Percentiles rank a stretch among this genome's conserved stretches.
phyloP scores from a whole-genome alignment of 257 asterid genomes.

The Solanum medicagineum region DNA sequence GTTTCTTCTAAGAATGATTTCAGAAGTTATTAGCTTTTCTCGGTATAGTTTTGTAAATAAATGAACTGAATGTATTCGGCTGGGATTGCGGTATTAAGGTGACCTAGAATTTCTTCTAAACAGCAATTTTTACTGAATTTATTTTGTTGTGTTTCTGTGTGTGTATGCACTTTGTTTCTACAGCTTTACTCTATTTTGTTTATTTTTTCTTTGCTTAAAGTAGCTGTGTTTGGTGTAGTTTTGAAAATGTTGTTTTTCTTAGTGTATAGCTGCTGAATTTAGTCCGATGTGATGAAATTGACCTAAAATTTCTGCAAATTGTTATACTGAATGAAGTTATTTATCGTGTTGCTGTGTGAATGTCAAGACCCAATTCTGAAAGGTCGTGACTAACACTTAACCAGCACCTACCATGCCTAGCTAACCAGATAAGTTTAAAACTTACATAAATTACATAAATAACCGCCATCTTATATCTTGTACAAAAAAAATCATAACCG shows the following conservation, averaged over 20 bases:
- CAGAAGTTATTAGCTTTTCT: background rate
- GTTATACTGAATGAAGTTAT: background rate
- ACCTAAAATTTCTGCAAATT: background rate
- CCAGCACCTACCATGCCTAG: too few species aligned
- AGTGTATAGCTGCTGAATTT: background rate
- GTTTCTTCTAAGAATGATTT: background rate
- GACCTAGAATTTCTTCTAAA: background rate
- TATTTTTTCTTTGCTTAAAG: background rate
- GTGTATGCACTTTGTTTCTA: background rate
- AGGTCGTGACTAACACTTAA: too few species aligned
- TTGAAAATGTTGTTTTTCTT: background rate
- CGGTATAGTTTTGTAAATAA: background rate
- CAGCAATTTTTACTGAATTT: background rate
- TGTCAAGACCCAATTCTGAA: too few species aligned
- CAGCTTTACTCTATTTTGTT: background rate
- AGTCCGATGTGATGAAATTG: background rate
- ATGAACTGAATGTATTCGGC: background rate
- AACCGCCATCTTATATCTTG: too few species aligned
- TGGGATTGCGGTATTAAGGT: background rate
- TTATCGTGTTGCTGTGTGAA: background rate
- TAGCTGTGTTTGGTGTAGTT: background rate
- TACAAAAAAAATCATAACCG: too few species aligned
- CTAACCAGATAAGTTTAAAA: too few species aligned
- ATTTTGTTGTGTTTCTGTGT: background rate
- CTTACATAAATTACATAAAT: too few species aligned